Conservation (phyloP, 2,329 filamentous ascomycete species). For the Torrubiella hemipterigena region DNA sequence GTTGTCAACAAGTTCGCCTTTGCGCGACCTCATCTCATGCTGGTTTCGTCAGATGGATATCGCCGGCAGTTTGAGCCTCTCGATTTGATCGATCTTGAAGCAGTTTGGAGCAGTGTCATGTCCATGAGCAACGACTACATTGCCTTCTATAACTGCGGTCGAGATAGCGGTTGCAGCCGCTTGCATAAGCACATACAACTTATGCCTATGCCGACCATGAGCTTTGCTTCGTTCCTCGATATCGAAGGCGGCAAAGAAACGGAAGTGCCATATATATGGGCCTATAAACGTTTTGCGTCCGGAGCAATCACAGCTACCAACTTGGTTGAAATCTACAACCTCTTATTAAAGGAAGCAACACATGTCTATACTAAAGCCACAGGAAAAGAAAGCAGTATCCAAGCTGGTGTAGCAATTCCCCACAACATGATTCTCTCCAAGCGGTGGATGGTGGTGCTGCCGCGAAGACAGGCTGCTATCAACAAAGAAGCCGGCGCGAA, state of each 20-base stretch:
- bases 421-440: background rate
- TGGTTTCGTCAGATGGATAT: conserved; percentile 33
- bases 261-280: conserved; percentile 22
- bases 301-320: conserved; percentile 9
- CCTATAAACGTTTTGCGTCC: conserved; percentile 17
- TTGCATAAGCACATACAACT: conserved; percentile 38
- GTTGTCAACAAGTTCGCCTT: conserved; percentile 36
- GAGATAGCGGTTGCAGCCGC: conserved; percentile 29
- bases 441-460: background rate
- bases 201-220: conserved; percentile 18
- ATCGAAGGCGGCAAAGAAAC: conserved; percentile 3
- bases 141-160: conserved; percentile 33
- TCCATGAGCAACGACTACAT: conserved; percentile 18
- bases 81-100: conserved; percentile 24
- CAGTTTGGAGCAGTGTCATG: conserved; percentile 19
- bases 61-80: conserved; percentile 31
- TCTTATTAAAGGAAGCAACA: background rate
- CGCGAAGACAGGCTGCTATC: background rate
- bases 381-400: background rate
- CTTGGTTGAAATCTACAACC: conserved; percentile 13
- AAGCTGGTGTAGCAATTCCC: background rate
- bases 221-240: conserved; percentile 15
- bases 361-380: background rate
- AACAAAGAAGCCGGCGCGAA: background rate
- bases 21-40: conserved; percentile 32